Evolutionary conservation across 495 filamentous ascomycete genomes (phyloP).

Genomic region (Oleoguttula mirabilis): DNA sequence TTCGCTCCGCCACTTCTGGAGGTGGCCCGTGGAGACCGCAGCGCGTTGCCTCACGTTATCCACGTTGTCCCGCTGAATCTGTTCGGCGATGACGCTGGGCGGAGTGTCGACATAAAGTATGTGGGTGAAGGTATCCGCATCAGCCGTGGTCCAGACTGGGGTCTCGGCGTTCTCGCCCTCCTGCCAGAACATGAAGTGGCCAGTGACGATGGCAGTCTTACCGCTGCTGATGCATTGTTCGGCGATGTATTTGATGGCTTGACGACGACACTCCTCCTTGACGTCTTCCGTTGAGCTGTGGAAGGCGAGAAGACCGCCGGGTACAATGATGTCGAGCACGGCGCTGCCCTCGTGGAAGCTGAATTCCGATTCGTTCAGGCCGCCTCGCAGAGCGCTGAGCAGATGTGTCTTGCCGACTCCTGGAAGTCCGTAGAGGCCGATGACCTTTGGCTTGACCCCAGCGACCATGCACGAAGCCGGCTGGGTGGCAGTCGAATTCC

Average conservation of each 20-base stretch:
- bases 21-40: constrained; percentile 28
- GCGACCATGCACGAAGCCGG: too few species aligned
- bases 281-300: constrained; percentile 31
- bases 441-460: constrained; percentile 29
- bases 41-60: constrained; percentile 35
- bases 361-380: constrained; percentile 33
- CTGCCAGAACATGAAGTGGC: constrained; percentile 51
- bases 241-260: constrained; percentile 39
- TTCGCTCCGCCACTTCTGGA: constrained; percentile 40
- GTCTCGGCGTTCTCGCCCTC: constrained; percentile 28
- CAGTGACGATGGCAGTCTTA: constrained; percentile 41
- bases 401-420: constrained; percentile 49
- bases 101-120: constrained; percentile 48
- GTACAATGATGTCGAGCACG: constrained; percentile 36
- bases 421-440: constrained; percentile 51
- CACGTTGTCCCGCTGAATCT: constrained; percentile 28
- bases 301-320: constrained; percentile 44
- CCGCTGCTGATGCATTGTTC: constrained; percentile 30
- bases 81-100: constrained; percentile 24
- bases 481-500: too few species aligned
- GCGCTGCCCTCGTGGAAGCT: constrained; percentile 43
- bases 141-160: constrained; percentile 35
- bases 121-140: constrained; percentile 44
- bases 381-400: constrained; percentile 33
- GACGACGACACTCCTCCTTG: constrained; percentile 33